Evolutionary conservation across 2,329 filamentous ascomycete genomes (phyloP), one percentile per base, ranked within the genome.

Genomic region (Pseudohalonectria lignicola): DNA sequence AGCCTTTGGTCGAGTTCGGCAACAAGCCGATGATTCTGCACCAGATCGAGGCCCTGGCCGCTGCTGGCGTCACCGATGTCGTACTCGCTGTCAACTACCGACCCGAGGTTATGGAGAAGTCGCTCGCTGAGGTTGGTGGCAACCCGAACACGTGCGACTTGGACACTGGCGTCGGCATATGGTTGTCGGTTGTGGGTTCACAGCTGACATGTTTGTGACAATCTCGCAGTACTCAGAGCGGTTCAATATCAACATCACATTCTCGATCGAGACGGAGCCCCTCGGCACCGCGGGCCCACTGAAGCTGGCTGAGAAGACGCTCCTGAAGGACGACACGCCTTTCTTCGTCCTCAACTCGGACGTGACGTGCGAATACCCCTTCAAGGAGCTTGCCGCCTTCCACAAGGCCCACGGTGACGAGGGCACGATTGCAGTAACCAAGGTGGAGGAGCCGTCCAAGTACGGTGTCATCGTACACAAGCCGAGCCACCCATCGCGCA

Each of bases 11-110:
- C 56, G 90, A 98, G 68, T 98, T 98, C 57, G 87, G 79, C 58
- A 98, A 98, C 76, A 90, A 92, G 68, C 92, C 88, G 60, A 98
- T 98, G 90, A 96, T 98, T 63, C 75, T 93, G 56, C 90, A 96
- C 67, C 90, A 98, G 67, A 86, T 98, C 53, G 87, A 95, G 68
- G 87, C 86, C 49, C 76, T 98, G 50, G 90, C 92, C 50, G 82
- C 80, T 43, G 90, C 87, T 42, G 90, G 90, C 60, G 92, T 96
- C 48, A 96, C 86, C 45, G 88, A 96, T 67, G 94, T 98, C 55
- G 90, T 98, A 40, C 78, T 98, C 41, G 90, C 92, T 45, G 92
- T 98, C 63, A 98, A 98, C 76, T 98, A 98, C 73, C 79, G 90
- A 50, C 90, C 90, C 31, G 92, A 98, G 73, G 78, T 96, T 51